Conservation (phyloP, 306 rosid genomes). For the Vigna hirtella region DNA sequence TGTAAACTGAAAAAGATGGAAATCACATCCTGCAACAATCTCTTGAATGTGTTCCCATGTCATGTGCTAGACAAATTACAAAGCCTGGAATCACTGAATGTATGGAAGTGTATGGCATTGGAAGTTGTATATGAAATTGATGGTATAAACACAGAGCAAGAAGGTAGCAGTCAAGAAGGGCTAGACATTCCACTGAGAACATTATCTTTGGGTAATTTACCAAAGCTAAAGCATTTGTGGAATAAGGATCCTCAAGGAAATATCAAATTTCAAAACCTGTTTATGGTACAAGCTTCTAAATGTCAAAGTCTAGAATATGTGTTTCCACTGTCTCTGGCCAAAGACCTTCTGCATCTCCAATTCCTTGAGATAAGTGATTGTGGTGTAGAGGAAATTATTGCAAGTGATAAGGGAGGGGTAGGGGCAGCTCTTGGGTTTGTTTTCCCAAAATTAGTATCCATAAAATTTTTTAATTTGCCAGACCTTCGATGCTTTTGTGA, state of each 20-base stretch:
- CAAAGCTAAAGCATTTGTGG: constrained; percentile 46
- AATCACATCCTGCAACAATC: constrained; percentile 41
- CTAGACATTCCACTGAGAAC: constrained; percentile 39
- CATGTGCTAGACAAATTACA: constrained; percentile 45
- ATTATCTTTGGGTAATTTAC: constrained; percentile 47
- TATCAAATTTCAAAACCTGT: constrained; percentile 34
- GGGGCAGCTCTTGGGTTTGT: constrained; percentile 47
- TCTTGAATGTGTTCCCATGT: constrained; percentile 46
- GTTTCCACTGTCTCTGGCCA: constrained; percentile 52
- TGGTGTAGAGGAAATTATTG: constrained; percentile 47
- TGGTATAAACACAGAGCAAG: neutral
- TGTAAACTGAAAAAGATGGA: constrained; percentile 47
- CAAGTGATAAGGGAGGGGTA: constrained; percentile 29
- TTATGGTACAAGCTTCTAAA: constrained; percentile 31
- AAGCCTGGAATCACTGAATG: constrained; percentile 47
- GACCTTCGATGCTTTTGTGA: constrained; percentile 45
- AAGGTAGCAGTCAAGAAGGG: neutral
- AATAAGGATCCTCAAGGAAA: constrained; percentile 48
- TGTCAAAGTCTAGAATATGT: constrained; percentile 44
- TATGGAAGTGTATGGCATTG: constrained; percentile 38
- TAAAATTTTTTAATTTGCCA: constrained; percentile 43
- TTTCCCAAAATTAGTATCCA: constrained; percentile 42
- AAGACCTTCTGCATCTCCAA: constrained; percentile 45
- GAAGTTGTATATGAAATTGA: constrained; percentile 46
- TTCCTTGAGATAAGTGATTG: constrained; percentile 48